These are phyloP conservation scores for Ilyonectria robusta DNA, from an alignment of 2,329 filamentous ascomycete genomes.

Conservation along the genomic window DNA sequence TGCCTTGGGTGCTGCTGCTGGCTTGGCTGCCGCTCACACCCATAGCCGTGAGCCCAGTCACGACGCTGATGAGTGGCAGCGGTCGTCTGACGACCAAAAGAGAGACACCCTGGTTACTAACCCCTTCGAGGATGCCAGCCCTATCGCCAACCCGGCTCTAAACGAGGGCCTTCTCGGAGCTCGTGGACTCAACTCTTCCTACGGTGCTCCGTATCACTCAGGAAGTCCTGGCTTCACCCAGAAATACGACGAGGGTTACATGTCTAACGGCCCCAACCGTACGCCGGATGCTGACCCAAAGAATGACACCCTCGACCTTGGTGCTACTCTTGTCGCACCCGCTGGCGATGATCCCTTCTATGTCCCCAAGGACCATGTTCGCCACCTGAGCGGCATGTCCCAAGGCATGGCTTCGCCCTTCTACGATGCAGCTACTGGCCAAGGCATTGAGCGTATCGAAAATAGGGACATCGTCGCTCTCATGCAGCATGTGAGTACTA, in stretches of 20 bases:
- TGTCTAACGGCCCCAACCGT: constrained; percentile 78
- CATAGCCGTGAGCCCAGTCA: constrained; percentile 70
- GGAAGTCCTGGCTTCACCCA: constrained; percentile 71
- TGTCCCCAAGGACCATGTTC: constrained; percentile 63
- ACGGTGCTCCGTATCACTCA: constrained; percentile 64
- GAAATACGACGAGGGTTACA: constrained; percentile 90
- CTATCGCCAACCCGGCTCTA: constrained; percentile 69
- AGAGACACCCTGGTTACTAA: constrained; percentile 77
- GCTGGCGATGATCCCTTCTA: constrained; percentile 77
- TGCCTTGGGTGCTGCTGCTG: constrained; percentile 66
- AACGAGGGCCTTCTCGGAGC: constrained; percentile 64
- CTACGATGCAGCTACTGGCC: constrained; percentile 90
- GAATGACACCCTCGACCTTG: constrained; percentile 70
- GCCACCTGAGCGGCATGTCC: constrained; percentile 89
- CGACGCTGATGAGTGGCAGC: constrained; percentile 75
- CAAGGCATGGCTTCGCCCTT: constrained; percentile 91
- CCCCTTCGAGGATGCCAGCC: constrained; percentile 76
- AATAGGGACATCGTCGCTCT: constrained; percentile 96
- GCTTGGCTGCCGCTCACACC: constrained; percentile 53
- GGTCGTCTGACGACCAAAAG: constrained; percentile 74
- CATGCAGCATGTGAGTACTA: constrained; percentile 87
- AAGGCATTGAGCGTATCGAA: constrained; percentile 91
- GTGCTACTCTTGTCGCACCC: constrained; percentile 63
- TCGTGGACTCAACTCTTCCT: constrained; percentile 56
- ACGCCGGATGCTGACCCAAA: constrained; percentile 67